Evolutionary conservation across 2,329 filamentous ascomycete genomes (phyloP).

Genomic region (Colletotrichum neosansevieriae): DNA sequence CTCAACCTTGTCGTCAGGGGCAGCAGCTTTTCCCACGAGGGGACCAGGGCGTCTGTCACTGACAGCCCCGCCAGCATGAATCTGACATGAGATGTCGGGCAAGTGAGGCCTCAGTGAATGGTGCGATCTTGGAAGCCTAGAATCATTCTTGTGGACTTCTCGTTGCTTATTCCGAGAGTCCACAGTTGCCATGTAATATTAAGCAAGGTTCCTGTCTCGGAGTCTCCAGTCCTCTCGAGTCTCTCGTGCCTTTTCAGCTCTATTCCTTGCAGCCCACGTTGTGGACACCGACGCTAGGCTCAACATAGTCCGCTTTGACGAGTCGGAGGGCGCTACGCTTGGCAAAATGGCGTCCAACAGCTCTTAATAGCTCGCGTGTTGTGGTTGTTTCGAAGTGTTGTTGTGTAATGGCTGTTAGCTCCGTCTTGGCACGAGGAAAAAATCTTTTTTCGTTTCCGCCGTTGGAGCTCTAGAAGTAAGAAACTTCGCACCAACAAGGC

Average conservation of each 20-base stretch:
- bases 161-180: neutral
- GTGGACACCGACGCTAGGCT: constrained; percentile 16
- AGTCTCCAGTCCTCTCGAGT: too few relatives aligned
- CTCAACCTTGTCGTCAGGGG: neutral
- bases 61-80: constrained; percentile 3
- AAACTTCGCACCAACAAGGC: neutral
- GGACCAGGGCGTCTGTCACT: neutral
- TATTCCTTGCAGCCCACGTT: constrained; percentile 2
- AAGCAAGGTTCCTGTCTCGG: neutral
- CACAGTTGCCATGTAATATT: neutral
- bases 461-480: constrained; percentile 2
- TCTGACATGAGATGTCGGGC: neutral
- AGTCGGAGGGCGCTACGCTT: constrained; percentile 4
- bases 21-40: neutral
- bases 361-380: constrained; percentile 7
- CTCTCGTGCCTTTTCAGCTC: constrained; percentile 12
- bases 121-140: neutral
- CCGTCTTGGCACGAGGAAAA: neutral
- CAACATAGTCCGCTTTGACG: constrained; percentile 17
- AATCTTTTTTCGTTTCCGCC: neutral
- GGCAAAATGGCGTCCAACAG: constrained; percentile 5
- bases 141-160: constrained; percentile 2
- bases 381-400: constrained; percentile 14
- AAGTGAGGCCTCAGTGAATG: neutral
- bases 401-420: neutral